Percentiles rank a stretch among this genome's conserved stretches.
phyloP scores from a whole-genome alignment of 2,329 filamentous ascomycete species.

The Aspergillus alliaceus region DNA sequence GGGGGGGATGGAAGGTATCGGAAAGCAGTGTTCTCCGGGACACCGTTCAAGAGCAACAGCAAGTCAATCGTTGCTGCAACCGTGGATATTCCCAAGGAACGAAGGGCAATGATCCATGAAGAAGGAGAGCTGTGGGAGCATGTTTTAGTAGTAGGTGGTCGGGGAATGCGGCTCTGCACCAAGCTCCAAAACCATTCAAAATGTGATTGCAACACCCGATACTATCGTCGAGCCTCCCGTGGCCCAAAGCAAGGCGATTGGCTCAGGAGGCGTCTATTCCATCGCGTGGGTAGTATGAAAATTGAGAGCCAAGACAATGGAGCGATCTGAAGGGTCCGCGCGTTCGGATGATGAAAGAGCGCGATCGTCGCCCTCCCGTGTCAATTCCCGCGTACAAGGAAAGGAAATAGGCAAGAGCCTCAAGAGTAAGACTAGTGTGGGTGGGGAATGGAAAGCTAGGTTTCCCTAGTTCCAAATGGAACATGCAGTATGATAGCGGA shows the following conservation, averaged over 20 bases:
- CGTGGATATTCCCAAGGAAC: not conserved
- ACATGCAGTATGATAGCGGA: no score
- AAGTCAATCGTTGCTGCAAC: not conserved
- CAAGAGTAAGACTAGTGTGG: no score
- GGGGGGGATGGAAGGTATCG: no score
- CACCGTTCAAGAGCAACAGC: not conserved
- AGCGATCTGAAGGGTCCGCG: no score
- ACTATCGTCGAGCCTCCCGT: not conserved
- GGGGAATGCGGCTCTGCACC: constrained; percentile 1
- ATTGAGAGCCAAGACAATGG: not conserved
- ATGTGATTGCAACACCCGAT: not conserved
- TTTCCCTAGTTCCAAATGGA: no score
- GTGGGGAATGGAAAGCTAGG: no score
- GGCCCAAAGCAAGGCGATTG: not conserved
- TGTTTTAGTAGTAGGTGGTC: not conserved
- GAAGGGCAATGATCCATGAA: not conserved
- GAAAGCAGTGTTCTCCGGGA: not conserved
- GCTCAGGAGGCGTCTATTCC: not conserved
- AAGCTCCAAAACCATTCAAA: not conserved
- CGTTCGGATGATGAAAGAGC: not conserved
- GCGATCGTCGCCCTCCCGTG: not conserved
- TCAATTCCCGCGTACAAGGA: not conserved
- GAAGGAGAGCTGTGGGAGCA: not conserved
- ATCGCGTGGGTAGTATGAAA: not conserved
- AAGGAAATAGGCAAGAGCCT: not conserved